Evolutionary conservation across 306 rosid genomes (phyloP).

Genomic region (Adenanthera pavonina): DNA sequence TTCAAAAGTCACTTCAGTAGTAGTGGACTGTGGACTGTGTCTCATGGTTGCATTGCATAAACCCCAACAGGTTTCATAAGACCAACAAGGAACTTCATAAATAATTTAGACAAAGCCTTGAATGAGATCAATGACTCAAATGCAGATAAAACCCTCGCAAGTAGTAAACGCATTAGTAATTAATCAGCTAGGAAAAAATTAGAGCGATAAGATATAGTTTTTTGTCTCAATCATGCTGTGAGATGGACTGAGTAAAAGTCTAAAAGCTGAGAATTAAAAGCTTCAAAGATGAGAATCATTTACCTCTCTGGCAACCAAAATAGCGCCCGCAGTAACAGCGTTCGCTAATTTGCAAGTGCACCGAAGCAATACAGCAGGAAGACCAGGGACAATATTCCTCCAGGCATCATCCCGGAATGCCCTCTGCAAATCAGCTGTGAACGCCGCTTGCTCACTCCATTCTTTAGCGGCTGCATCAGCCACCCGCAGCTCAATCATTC

Average conservation of each 20-base stretch:
- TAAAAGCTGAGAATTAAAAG: not conserved
- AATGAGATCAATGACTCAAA: not conserved
- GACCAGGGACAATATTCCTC: slow-evolving; percentile 87
- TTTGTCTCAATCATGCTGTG: not conserved
- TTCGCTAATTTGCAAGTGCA: slow-evolving; percentile 80
- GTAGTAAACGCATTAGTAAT: not conserved
- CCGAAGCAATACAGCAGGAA: slow-evolving; percentile 79
- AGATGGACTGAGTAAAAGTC: not conserved
- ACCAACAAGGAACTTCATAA: not conserved
- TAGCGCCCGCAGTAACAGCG: slow-evolving; percentile 76
- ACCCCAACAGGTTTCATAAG: not conserved
- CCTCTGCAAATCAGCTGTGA: slow-evolving; percentile 80
- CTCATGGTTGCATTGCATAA: not conserved
- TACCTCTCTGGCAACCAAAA: slow-evolving; percentile 84
- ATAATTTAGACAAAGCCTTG: not conserved
- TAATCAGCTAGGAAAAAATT: not conserved
- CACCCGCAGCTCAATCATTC: slow-evolving; percentile 93
- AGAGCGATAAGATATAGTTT: not conserved
- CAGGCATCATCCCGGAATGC: slow-evolving; percentile 85
- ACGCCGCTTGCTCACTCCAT: slow-evolving; percentile 82
- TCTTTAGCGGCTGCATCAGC: slow-evolving; percentile 76
- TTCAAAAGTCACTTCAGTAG: not conserved
- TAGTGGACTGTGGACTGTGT: not conserved
- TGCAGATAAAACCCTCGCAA: not conserved
- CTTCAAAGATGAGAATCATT: not conserved